Base-by-base conservation (phyloP, 2,329 filamentous ascomycete species). In the Hymenoscyphus salicellus region DNA sequence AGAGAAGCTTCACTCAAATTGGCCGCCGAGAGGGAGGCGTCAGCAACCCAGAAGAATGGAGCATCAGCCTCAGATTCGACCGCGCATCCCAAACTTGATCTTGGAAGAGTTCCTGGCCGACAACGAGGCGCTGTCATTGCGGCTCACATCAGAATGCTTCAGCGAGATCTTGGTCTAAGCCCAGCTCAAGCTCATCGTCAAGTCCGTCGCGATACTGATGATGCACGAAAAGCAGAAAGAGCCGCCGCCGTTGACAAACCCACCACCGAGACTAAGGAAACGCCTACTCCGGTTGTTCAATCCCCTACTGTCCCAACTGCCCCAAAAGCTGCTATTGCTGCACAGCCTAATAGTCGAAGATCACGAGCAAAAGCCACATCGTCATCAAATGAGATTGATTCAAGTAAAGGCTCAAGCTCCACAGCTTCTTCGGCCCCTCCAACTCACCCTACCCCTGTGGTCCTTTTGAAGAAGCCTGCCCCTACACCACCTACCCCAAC, bases 111-210 rank as follows among this genome's bases (percentile, higher is more conserved):
- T 55, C 69, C 72, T 32, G 66, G 63, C 32, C 70, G 75, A 43
- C 76, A 78, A 61, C 71, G 76, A 65, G 72, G 74, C 17, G 71
- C 72, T 55, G 73, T 82, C n/a, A 87, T 89, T 61, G 81, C 86
- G 33, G 84, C 86, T 8, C 86, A 87, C 11, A 86, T 87, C 11
- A 82, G 86, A 17, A 86, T 90, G 61, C 72, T 90, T 20, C 86
- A 89, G 74, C 83, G 87, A 38, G 87, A 90, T 67, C 79, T 89
- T 20, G 87, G 87, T 23, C 80, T 90, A 0, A 88, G 84, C 65
- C 84, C 86, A 11, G 85, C 85, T 43, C 86, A 84, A 70, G 84
- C 86, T 16, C 84, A 88, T 74, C 80, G 87, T 64, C 83, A 84
- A 72, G 82, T 83, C 14, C 86, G 86, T 74, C 80, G 82, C 1